Evolutionary conservation across 768 basidiomycete species (phyloP), one percentile per base, ranked within the genome.

Genomic region (Leucocoprinus leucothites): DNA sequence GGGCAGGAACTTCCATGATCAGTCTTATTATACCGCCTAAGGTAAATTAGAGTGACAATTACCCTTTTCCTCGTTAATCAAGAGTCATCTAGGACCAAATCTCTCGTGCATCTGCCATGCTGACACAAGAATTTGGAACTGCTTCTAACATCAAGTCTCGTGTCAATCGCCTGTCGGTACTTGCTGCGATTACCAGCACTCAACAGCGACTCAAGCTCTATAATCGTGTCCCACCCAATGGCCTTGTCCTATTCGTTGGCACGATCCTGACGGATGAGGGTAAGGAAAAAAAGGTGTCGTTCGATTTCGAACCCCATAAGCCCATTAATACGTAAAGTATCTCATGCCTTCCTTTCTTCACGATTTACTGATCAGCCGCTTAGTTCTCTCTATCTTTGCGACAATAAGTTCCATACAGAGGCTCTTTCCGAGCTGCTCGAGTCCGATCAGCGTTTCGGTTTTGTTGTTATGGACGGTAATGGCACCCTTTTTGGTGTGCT

Each of bases 91-190:
- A 91, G 87, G 87, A 90, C 73, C 96, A 98, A 83, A 91, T 99
- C 69, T 95, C 95, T 35, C 87, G 94, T 58, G 87, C 89, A 61
- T 88, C 87, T 45, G 88, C 86, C 56, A 97, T 99, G 96, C 84
- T 99, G 69, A 98, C 96, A 51, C 94, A 96, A 69, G 97, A 97
- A 72, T 96, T 94, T 64, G 94, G 94, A 51, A 98, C 95, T 6
- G 97, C 97, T n/a, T 97, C 95, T 58, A 98, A 99, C 78, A 98
- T 99, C 80, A 99, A 99, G 71, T 97, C 94, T 59, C 92, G 97
- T 57, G 94, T 95, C 69, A 98, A 96, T 78, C 86, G 97, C 64
- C 85, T 97, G 18, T 99, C 97, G 40, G 97, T 99, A 22, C 82
- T 98, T 38, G 93, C 97, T 43, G 97, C 97, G 53, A 99, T 99